phyloP scores from a whole-genome alignment of 2,329 filamentous ascomycete genomes.

The Pseudopyrenochaeta lycopersici region DNA sequence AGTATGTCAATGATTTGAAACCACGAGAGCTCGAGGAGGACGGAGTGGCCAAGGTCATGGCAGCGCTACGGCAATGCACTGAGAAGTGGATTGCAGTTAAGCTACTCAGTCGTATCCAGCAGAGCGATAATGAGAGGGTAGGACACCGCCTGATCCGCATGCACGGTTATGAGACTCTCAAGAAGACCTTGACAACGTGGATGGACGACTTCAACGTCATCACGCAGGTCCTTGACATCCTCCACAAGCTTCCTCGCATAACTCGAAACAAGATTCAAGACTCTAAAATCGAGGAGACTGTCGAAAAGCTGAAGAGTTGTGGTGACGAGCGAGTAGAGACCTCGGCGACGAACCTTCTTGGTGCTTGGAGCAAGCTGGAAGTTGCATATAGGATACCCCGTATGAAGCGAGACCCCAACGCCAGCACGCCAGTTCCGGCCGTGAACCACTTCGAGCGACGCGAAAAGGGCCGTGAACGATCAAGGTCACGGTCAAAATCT shows the following conservation, averaged over 20 bases:
- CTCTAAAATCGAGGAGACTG: conserved; percentile 88
- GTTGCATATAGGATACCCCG: conserved; percentile 92
- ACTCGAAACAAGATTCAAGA: conserved; percentile 98
- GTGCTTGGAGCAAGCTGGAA: conserved; percentile 89
- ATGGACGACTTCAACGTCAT: conserved; percentile 90
- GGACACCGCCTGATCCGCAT: conserved; percentile 90
- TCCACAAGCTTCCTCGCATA: conserved; percentile 86
- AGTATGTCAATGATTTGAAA: conserved; percentile 90
- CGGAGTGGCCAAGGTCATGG: conserved; percentile 93
- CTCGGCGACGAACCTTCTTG: conserved; percentile 75
- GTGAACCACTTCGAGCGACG: conserved; percentile 70
- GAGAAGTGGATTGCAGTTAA: conserved; percentile 99
- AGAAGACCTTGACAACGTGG: conserved; percentile 84
- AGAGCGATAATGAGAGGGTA: conserved; percentile 85
- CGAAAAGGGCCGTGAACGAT: conserved; percentile 59
- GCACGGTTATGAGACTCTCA: conserved; percentile 96
- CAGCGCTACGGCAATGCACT: conserved; percentile 94
- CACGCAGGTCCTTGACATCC: conserved; percentile 86
- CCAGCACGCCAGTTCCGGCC: conserved; percentile 42
- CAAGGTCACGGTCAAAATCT: conserved; percentile 59
- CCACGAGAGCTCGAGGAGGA: conserved; percentile 81
- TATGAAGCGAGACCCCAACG: conserved; percentile 81
- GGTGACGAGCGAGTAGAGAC: conserved; percentile 78
- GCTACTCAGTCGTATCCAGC: conserved; percentile 86
- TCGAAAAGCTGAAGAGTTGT: conserved; percentile 72